Base-by-base conservation (phyloP, 208 protist genomes). In the Leishmania braziliensis region DNA sequence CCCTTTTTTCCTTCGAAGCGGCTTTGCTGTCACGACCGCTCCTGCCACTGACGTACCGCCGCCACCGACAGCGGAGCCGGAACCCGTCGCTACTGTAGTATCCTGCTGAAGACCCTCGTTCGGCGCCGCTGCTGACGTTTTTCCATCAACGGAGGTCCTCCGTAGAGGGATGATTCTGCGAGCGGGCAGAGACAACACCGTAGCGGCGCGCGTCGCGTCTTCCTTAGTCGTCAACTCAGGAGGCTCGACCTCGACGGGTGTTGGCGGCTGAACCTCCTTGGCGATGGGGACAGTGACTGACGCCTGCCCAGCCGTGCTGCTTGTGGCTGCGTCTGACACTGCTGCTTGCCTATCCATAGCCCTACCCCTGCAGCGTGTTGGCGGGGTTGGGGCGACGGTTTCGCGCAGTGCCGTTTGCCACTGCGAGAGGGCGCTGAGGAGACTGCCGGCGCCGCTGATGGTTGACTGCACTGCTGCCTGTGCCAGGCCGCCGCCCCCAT, bases 361-460 rank as follows among this genome's bases (percentile, higher is more conserved):
- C 0, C 29, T 48, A 5, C 58, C 54, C 12, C 20, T n/a, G 73
- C 9, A 36, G 39, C 54, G 53, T 6, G 76, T 26, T 51, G 83
- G 84, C 14, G 88, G 90, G 36, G 90, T 39, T 5, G 84, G 84
- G 0, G 84, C 84, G 26, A 88, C 84, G 9, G 81, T 85, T 12
- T 84, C 81, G 74, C 70, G 85, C 84, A 82, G 81, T 68, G 53
- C 84, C 77, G 75, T 86, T 69, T 90, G 90, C 63, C 85, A 81
- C 18, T 81, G 75, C 18, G 87, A 86, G 54, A 93, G 80, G 23
- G 90, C 81, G 66, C 83, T 79, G 70, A 93, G 81, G 9, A 93
- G 62, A 20, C 79, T 77, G 39, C 83, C 81, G 36, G 74, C 56
- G 53, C 33, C 39, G 74, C 54, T 77, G 20, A 65, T 48, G 39